Evolutionary conservation across 2,329 filamentous ascomycete genomes (phyloP).

Genomic region (Fusarium vanettenii): DNA sequence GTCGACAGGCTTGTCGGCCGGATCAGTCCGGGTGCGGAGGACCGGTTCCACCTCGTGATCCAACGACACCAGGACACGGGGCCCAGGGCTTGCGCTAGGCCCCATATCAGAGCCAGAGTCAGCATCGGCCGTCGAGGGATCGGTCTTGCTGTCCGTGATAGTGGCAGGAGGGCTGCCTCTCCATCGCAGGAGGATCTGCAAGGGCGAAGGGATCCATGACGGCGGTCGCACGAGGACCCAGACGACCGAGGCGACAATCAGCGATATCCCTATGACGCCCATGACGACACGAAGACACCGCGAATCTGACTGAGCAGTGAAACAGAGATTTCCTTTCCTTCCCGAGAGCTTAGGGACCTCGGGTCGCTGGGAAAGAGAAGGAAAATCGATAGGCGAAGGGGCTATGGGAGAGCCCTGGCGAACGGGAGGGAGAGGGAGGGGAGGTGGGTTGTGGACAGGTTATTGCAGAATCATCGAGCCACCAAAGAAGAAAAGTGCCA

Average conservation of each 20-base stretch:
- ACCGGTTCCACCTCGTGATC: constrained; percentile 42
- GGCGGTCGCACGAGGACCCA: constrained; percentile 67
- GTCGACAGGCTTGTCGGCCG: constrained; percentile 27
- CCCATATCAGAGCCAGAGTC: constrained; percentile 16
- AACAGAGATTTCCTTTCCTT: constrained; percentile 6
- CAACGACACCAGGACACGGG: constrained; percentile 34
- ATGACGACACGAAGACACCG: constrained; percentile 50
- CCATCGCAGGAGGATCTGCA: constrained; percentile 43
- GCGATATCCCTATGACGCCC: constrained; percentile 69
- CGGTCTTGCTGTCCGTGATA: constrained; percentile 10
- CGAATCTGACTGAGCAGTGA: background rate
- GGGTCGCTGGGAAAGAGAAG: background rate
- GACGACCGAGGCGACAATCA: constrained; percentile 70
- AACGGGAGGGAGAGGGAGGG: background rate
- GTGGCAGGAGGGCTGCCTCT: constrained; percentile 18
- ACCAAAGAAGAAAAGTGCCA: constrained; percentile 15
- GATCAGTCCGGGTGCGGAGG: constrained; percentile 39
- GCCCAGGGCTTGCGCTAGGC: constrained; percentile 21
- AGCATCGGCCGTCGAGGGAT: constrained; percentile 4
- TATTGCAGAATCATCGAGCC: constrained; percentile 46
- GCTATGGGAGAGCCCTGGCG: background rate
- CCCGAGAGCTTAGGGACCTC: constrained; percentile 11
- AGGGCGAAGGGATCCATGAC: constrained; percentile 55
- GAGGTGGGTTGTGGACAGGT: constrained; percentile 46
- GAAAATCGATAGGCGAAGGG: constrained; percentile 24